Base-by-base conservation (phyloP, 495 filamentous ascomycete genomes). In the Penicillium cataractarum region DNA sequence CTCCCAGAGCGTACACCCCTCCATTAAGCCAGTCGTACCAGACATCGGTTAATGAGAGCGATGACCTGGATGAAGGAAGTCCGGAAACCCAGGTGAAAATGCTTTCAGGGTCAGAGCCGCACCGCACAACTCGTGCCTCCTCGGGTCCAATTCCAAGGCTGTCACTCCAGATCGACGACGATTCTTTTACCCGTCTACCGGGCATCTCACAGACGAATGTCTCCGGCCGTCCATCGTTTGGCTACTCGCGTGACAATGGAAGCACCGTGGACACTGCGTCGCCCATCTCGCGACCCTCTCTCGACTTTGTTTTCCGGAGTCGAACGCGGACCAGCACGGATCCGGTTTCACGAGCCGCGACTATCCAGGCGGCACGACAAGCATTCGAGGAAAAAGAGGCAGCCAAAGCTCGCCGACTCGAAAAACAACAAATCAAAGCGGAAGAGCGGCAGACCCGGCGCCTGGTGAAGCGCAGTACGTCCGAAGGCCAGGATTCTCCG, bases 371-470 rank as follows among this genome's bases (percentile, higher is more conserved):
- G 49, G 79, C 84, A 15, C 82, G 84, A 13, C 80, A 80, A 60
- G 84, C 84, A 4, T 87, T 86, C 64, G 74, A 81, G 56, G 82
- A 87, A 58, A 83, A 83, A 61, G 83, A 87, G 66, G 83, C 76
- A n/a, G 83, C 82, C 9, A 87, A 88, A 62, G 80, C 77, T 24
- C 79, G 76, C 29, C 84, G 85, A 57, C 73, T 83, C 48, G 82
- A 86, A 58, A 76, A 83, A 61, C 82, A 84, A 55, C 84, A 82
- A 51, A 75, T 77, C 55, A 84, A 83, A 75, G 72, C 79, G 17
- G 73, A 82, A 70, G 72, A 79, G 65, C 72, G 68, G 40, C 74
- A 82, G 33, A 74, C 70, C 40, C 77, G 76, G 6, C 71, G 76
- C 19, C 72, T 63, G 27, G 63, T 68, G 44, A 77, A 75, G 58